Conservation (phyloP, 371 early-diverging fungal genomes). For the Lichtheimia ornata region DNA sequence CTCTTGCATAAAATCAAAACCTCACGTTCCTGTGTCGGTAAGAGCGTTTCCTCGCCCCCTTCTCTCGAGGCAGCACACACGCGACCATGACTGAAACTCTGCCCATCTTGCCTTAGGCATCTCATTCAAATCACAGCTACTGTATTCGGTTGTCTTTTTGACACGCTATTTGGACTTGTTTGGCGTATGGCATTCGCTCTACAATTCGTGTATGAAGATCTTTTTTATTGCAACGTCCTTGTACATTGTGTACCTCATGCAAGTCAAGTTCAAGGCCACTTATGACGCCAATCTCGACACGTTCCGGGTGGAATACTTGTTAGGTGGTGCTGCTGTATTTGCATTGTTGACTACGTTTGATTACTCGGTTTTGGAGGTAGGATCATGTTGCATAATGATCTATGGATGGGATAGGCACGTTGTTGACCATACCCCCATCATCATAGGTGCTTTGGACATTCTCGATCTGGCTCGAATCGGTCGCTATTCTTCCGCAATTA, state of each 20-base stretch:
- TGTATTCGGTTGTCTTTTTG: conserved; percentile 94
- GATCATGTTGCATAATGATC: background rate
- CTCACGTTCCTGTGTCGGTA: conserved; percentile 87
- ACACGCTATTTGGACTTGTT: conserved; percentile 96
- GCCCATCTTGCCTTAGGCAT: conserved; percentile 73
- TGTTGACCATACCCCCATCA: background rate
- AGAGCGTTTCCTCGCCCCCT: conserved; percentile 5
- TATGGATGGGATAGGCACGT: background rate
- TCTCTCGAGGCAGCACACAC: background rate
- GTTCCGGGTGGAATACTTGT: conserved; percentile 84
- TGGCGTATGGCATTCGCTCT: conserved; percentile 72
- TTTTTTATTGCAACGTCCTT: conserved; percentile 88
- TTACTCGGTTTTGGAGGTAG: conserved; percentile 74
- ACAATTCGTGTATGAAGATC: conserved; percentile 96
- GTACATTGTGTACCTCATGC: conserved; percentile 93
- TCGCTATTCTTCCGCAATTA: conserved; percentile 98
- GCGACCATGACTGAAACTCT: background rate
- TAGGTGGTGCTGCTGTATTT: conserved; percentile 68
- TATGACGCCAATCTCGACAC: conserved; percentile 94
- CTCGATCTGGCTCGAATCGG: conserved; percentile 96
- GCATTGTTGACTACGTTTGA: conserved; percentile 72
- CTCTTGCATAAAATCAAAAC: conserved; percentile 86
- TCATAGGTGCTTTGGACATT: conserved; percentile 90
- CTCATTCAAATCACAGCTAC: conserved; percentile 94
- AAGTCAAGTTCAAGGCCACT: conserved; percentile 81